A percentile compares a stretch with the other conserved stretches of the same genome.
These are phyloP conservation scores for Yamadazyma sp. DNA, from an alignment of 1,139 yeast genomes.

Conservation along the genomic window DNA sequence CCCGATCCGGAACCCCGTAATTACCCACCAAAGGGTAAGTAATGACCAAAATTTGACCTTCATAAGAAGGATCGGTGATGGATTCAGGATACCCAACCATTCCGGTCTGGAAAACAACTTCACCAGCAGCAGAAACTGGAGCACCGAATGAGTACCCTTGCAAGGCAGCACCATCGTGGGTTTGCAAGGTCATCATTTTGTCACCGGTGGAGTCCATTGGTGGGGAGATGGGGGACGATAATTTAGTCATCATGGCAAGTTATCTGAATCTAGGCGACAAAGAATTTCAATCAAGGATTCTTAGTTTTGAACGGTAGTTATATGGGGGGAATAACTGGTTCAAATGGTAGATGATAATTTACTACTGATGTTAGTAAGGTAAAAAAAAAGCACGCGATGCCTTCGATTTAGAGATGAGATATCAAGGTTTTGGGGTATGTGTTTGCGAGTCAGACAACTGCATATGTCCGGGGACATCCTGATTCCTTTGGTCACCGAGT, in stretches of 20 bases:
- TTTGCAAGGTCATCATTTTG: constrained; percentile 84
- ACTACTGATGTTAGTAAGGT: constrained; percentile 4
- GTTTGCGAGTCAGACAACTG: too few species aligned
- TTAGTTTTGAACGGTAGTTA: constrained; percentile 2
- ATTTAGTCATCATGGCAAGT: constrained; percentile 13
- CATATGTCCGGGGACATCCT: too few species aligned
- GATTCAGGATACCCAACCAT: constrained; percentile 99
- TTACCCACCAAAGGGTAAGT: constrained; percentile 97
- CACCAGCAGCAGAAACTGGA: constrained; percentile 86
- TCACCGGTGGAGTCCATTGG: constrained; percentile 82
- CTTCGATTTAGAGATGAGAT: constrained; percentile 2
- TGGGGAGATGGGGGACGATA: constrained; percentile 78
- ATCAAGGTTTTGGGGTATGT: not conserved
- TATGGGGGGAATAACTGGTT: constrained; percentile 4
- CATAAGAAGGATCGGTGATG: constrained; percentile 96
- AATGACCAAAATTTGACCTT: constrained; percentile 95
- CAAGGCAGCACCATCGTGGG: constrained; percentile 83
- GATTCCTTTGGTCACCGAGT: too few species aligned
- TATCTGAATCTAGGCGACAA: not conserved
- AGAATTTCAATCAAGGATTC: constrained; percentile 1
- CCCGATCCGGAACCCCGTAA: constrained; percentile 97
- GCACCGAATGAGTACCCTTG: constrained; percentile 99
- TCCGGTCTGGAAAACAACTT: constrained; percentile 98
- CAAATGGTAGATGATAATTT: constrained; percentile 9
- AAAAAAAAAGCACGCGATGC: constrained; percentile 1